Evolutionary conservation across 2,329 filamentous ascomycete species (phyloP).

Genomic region (Aspergillus brasiliensis): DNA sequence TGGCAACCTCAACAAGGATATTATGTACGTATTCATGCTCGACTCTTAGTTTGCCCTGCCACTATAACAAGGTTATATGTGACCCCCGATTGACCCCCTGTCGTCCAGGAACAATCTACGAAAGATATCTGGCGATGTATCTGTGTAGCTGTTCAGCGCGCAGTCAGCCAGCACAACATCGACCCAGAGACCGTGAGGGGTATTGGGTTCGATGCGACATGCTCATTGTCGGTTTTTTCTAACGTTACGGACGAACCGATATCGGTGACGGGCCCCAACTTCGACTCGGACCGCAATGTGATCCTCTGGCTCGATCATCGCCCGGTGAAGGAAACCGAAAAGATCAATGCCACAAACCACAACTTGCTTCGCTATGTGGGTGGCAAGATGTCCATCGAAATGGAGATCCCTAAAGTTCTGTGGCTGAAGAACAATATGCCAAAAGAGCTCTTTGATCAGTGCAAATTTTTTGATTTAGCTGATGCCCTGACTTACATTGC

Average conservation of each 20-base stretch:
- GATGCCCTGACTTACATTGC: constrained; percentile 94
- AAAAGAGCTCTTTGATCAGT: constrained; percentile 80
- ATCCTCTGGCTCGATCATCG: constrained; percentile 97
- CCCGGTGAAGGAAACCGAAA: constrained; percentile 83
- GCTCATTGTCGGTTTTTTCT: constrained; percentile 88
- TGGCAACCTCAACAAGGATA: constrained; percentile 77
- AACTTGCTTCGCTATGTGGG: constrained; percentile 94
- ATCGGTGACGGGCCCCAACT: constrained; percentile 84
- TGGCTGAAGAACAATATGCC: constrained; percentile 99
- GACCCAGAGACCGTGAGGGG: constrained; percentile 76
- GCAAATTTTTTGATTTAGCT: constrained; percentile 95
- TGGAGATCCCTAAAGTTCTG: constrained; percentile 98
- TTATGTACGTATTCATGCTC: constrained; percentile 57
- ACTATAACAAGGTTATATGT: not conserved
- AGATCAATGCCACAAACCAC: constrained; percentile 91
- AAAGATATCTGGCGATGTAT: constrained; percentile 96
- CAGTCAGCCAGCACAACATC: constrained; percentile 78
- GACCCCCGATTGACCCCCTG: constrained; percentile 25
- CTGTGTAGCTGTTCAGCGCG: constrained; percentile 80
- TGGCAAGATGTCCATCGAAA: constrained; percentile 98
- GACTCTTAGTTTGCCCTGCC: not conserved
- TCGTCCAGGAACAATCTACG: constrained; percentile 85
- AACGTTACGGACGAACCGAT: constrained; percentile 88
- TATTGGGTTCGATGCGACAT: constrained; percentile 98
- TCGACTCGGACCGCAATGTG: constrained; percentile 88